A percentile compares a stretch with the other conserved stretches of the same genome.
phyloP scores from a whole-genome alignment of 2,329 filamentous ascomycete genomes.

The Myriosclerotinia curreyana region DNA sequence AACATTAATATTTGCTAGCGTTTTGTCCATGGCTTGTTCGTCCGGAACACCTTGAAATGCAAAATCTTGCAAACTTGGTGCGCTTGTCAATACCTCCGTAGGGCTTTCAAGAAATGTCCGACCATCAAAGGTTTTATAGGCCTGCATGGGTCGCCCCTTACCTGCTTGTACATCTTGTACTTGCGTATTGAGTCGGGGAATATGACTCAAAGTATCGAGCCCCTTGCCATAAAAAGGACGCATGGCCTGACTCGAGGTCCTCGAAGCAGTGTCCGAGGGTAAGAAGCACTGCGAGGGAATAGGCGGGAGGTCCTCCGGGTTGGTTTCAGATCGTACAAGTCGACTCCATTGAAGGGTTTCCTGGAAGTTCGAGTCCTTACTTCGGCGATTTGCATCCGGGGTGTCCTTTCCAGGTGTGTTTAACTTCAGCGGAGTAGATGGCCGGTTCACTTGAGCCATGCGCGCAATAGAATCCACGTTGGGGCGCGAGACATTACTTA shows the following conservation, averaged over 20 bases:
- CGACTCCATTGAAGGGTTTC: conserved; percentile 36
- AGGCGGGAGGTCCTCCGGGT: conserved; percentile 34
- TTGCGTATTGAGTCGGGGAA: conserved; percentile 27
- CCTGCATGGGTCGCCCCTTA: conserved; percentile 28
- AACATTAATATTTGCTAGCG: conserved; percentile 25
- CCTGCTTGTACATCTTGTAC: conserved; percentile 12
- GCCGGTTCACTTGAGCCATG: conserved; percentile 22
- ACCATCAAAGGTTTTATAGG: conserved; percentile 35
- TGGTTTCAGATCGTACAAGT: conserved; percentile 32
- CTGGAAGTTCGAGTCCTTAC: conserved; percentile 26
- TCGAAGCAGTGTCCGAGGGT: conserved; percentile 38
- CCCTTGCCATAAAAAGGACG: conserved; percentile 35
- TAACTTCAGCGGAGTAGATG: conserved; percentile 13
- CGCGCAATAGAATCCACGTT: conserved; percentile 19
- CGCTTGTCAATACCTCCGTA: conserved; percentile 34
- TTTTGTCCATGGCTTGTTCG: conserved; percentile 4
- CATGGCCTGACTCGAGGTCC: conserved; percentile 31
- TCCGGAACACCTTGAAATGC: conserved; percentile 22
- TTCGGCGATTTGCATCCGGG: conserved; percentile 15
- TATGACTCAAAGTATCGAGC: conserved; percentile 33
- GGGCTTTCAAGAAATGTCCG: conserved; percentile 34
- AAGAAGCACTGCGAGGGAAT: conserved; percentile 41
- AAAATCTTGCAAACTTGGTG: conserved; percentile 29
- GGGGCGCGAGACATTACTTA: conserved; percentile 21
- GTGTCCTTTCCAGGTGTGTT: conserved; percentile 10